These are phyloP conservation scores for Trichomonascaceae sp. DNA, from an alignment of 1,139 yeast species.

Conservation along the genomic window DNA sequence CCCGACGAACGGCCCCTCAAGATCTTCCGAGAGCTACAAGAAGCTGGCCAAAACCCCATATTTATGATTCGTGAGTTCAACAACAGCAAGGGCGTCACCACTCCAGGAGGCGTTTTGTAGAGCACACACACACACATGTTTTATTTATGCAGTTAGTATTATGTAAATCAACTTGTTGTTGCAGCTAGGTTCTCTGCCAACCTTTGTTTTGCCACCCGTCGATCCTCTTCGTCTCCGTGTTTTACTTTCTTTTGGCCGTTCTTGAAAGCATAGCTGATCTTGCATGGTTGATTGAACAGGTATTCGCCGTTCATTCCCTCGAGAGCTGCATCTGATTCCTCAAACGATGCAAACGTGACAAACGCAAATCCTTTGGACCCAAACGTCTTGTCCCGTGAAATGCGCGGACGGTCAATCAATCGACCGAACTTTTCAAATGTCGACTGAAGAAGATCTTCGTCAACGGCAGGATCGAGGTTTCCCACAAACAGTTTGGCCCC, in stretches of 20 bases:
- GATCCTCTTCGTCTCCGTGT: constrained; percentile 75
- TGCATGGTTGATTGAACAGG: constrained; percentile 52
- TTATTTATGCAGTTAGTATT: neutral
- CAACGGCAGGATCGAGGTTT: constrained; percentile 58
- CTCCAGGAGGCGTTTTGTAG: constrained; percentile 25
- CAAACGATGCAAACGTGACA: constrained; percentile 47
- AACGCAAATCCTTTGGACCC: constrained; percentile 55
- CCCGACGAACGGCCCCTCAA: constrained; percentile 81
- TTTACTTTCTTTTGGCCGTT: constrained; percentile 41
- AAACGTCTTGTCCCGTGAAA: constrained; percentile 42
- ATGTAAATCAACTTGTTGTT: neutral
- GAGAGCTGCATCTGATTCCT: constrained; percentile 60
- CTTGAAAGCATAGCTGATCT: constrained; percentile 62
- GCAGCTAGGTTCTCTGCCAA: constrained; percentile 21
- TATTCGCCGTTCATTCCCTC: constrained; percentile 55
- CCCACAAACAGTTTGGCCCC: constrained; percentile 72
- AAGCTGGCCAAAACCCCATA: constrained; percentile 80
- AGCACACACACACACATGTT: neutral
- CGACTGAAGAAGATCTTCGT: constrained; percentile 41
- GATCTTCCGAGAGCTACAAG: constrained; percentile 79
- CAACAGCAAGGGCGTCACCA: constrained; percentile 20
- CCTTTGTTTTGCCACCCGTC: constrained; percentile 62
- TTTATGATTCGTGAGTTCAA: constrained; percentile 85
- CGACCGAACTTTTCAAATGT: constrained; percentile 65
- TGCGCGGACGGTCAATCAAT: constrained; percentile 37